phyloP scores from a whole-genome alignment of 208 protist genomes.

The Naegleria gruberi region DNA sequence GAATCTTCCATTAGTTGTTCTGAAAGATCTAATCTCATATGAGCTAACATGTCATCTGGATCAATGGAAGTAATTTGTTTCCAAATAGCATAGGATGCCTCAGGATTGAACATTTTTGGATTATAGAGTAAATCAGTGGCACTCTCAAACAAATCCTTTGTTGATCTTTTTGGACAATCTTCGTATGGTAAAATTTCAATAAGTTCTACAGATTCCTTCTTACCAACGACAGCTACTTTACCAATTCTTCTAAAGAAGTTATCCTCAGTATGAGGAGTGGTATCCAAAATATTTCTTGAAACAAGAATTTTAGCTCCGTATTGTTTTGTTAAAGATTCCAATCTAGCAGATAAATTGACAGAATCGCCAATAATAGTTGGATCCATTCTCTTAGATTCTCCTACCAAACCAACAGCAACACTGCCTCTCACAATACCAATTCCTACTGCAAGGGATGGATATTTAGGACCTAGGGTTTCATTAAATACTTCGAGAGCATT shows the following conservation, averaged over 20 bases:
- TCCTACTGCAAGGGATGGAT: background rate
- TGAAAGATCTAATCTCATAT: background rate
- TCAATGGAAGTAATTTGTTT: background rate
- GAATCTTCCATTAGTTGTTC: background rate
- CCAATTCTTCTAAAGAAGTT: background rate
- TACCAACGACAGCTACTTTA: background rate
- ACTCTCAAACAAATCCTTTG: background rate
- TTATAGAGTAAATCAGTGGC: background rate
- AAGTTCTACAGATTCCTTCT: background rate
- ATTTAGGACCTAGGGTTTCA: conserved; percentile 24
- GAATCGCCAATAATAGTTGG: conserved; percentile 31
- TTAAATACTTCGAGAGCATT: conserved; percentile 47
- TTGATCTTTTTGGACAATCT: background rate
- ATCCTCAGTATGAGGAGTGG: background rate
- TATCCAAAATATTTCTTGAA: background rate
- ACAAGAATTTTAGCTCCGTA: conserved; percentile 8
- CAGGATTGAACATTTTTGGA: background rate
- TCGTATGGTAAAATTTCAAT: background rate
- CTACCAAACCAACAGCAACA: conserved; percentile 26
- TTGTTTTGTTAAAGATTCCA: conserved; percentile 31
- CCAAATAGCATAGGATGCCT: background rate
- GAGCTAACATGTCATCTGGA: background rate
- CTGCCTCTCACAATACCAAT: conserved; percentile 10
- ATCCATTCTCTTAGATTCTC: conserved; percentile 20
- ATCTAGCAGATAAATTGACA: conserved; percentile 32